phyloP scores from a whole-genome alignment of 1,284 basidiomycete species.

The Malassezia dermatis region DNA sequence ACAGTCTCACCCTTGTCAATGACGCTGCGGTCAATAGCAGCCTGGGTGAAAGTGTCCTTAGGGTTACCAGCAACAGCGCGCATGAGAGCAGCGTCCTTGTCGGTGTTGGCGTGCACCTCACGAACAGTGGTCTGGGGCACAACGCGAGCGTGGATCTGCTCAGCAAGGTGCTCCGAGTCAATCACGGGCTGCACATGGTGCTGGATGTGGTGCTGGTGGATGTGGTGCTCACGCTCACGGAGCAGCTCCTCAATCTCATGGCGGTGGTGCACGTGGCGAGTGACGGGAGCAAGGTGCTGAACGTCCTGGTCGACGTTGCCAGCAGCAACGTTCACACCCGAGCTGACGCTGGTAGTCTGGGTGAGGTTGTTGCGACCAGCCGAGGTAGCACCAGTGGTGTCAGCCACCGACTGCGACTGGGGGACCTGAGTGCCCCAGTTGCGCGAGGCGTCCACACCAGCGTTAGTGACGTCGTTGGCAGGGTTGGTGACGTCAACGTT shows the following conservation, averaged over 20 bases:
- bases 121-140: conserved; percentile 37
- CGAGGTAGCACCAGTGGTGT: background rate
- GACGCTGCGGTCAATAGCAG: conserved; percentile 32
- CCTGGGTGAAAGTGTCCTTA: conserved; percentile 32
- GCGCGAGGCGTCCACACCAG: background rate
- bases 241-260: conserved; percentile 48
- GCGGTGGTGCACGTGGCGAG: conserved; percentile 37
- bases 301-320: conserved; percentile 46
- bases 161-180: conserved; percentile 41
- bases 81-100: conserved; percentile 45
- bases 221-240: conserved; percentile 45
- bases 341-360: conserved; percentile 16
- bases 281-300: conserved; percentile 46
- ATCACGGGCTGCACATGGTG: conserved; percentile 48
- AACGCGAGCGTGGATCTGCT: conserved; percentile 34
- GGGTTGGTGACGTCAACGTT: background rate
- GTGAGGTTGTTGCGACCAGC: conserved; percentile 13
- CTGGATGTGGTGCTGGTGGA: conserved; percentile 46
- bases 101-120: conserved; percentile 44
- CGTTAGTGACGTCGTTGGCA: background rate
- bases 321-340: conserved; percentile 32
- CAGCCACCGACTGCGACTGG: conserved; percentile 3
- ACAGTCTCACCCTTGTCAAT: conserved; percentile 47
- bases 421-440: background rate
- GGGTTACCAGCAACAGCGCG: conserved; percentile 36